Conservation (phyloP, 495 filamentous ascomycete species). For the Neurospora sp. region DNA sequence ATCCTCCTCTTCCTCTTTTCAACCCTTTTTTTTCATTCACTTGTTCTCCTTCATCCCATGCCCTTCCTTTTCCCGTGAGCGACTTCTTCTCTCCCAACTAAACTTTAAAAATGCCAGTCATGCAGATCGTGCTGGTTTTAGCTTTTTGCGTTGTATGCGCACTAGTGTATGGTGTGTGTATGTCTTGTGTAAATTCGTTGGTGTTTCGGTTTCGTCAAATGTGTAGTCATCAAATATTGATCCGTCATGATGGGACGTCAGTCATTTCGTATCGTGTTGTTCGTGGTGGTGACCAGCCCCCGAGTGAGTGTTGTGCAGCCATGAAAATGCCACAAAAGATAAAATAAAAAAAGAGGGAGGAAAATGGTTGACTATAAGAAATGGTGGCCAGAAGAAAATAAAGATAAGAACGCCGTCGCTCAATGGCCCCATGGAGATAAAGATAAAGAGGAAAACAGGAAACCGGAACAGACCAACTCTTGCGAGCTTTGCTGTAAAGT, state of each 20-base stretch:
- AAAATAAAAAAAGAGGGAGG: not conserved
- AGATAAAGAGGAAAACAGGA: conserved; percentile 21
- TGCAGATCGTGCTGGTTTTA: conserved; percentile 8
- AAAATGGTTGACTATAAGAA: not conserved
- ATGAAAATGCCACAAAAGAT: not conserved
- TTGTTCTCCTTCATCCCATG: not conserved
- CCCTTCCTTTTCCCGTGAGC: not conserved
- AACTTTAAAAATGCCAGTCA: conserved; percentile 6
- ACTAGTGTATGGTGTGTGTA: not conserved
- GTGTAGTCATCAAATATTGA: conserved; percentile 1
- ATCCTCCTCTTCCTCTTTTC: not conserved
- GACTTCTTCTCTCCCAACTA: not conserved
- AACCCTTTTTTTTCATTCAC: not conserved
- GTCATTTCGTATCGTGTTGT: conserved; percentile 12
- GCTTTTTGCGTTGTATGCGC: not conserved
- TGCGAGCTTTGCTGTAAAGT: conserved; percentile 13
- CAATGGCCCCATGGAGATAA: conserved; percentile 9
- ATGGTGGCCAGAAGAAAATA: not conserved
- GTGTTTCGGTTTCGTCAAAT: not conserved
- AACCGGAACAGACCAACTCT: conserved; percentile 16
- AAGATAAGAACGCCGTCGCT: conserved; percentile 19
- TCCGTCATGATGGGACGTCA: conserved; percentile 12
- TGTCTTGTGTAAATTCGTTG: not conserved
- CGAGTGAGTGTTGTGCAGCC: conserved; percentile 3
- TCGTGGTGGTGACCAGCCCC: conserved; percentile 7